Conservation (phyloP, 164 flowering plant species). For the Stephania yunnanensis region DNA sequence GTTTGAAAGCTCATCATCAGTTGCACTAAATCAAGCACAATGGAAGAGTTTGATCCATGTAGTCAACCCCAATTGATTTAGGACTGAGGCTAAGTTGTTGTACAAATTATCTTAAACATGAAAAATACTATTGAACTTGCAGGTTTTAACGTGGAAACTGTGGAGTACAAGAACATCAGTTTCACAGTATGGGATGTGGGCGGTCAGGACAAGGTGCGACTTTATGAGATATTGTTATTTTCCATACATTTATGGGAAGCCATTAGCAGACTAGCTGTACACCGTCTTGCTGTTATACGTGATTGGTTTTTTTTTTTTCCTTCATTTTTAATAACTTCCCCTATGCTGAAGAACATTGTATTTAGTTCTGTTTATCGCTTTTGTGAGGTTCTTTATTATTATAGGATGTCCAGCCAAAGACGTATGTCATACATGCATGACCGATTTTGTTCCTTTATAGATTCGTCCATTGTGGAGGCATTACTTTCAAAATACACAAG, state of each 20-base stretch:
- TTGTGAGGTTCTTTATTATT: not conserved
- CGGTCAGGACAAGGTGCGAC: conserved; percentile 89
- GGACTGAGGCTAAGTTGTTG: not conserved
- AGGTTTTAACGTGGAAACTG: conserved; percentile 97
- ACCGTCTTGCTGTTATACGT: not conserved
- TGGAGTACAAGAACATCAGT: conserved; percentile 94
- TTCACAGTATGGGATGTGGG: conserved; percentile 99
- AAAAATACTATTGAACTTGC: conserved; percentile 17
- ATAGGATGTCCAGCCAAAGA: not conserved
- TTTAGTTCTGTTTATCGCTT: not conserved
- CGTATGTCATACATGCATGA: not conserved
- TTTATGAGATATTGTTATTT: not conserved
- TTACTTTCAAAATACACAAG: conserved; percentile 96
- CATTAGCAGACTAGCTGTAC: not conserved
- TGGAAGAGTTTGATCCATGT: no score
- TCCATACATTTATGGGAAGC: not conserved
- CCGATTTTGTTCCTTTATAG: conserved; percentile 30
- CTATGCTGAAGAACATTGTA: not conserved
- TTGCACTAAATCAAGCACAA: no score
- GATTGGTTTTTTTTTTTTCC: not conserved
- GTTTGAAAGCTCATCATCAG: no score
- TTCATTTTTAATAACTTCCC: not conserved
- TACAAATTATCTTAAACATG: not conserved
- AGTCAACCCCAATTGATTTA: no score
- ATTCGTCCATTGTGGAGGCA: conserved; percentile 99